Evolutionary conservation across 768 basidiomycete genomes (phyloP).

Genomic region (Auricularia sp.): DNA sequence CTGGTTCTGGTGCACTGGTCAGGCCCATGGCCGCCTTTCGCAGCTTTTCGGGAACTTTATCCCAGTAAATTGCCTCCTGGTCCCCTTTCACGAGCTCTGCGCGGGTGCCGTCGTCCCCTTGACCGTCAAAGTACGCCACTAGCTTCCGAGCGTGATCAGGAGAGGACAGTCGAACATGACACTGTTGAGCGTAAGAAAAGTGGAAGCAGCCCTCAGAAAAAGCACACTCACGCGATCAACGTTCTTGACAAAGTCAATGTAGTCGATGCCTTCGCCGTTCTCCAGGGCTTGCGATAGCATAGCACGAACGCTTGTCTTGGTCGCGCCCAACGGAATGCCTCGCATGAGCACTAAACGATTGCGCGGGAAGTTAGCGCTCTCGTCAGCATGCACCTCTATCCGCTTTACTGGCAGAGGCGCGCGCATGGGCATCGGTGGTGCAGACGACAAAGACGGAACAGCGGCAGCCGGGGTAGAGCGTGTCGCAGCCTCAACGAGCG

Average conservation of each 20-base stretch:
- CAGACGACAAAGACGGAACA: no score
- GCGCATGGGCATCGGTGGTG: no score
- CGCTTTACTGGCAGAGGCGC: no score
- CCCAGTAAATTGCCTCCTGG: conserved; percentile 68
- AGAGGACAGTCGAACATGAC: conserved; percentile 57
- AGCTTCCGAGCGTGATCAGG: conserved; percentile 37
- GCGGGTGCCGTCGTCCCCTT: conserved; percentile 33
- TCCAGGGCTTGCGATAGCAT: conserved; percentile 41
- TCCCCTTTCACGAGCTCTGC: conserved; percentile 52
- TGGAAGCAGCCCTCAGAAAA: not conserved
- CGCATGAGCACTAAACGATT: conserved; percentile 62
- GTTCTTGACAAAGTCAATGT: conserved; percentile 71
- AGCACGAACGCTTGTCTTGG: conserved; percentile 65
- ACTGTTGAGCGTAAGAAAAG: conserved; percentile 31
- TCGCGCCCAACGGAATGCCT: conserved; percentile 62
- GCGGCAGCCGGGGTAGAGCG: not conserved
- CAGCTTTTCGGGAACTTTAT: conserved; percentile 66
- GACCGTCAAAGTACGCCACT: conserved; percentile 31
- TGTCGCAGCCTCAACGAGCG: conserved; percentile 37
- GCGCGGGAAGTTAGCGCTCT: conserved; percentile 33
- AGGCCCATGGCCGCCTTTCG: conserved; percentile 43
- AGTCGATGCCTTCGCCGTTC: conserved; percentile 42
- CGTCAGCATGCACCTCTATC: not conserved
- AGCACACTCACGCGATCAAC: conserved; percentile 50
- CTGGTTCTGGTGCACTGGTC: not conserved